A percentile compares a stretch with the other conserved stretches of the same genome.
Evolutionary conservation across 805 yeast genomes (phyloP).

Genomic region (Limtongozyma cylindracea): DNA sequence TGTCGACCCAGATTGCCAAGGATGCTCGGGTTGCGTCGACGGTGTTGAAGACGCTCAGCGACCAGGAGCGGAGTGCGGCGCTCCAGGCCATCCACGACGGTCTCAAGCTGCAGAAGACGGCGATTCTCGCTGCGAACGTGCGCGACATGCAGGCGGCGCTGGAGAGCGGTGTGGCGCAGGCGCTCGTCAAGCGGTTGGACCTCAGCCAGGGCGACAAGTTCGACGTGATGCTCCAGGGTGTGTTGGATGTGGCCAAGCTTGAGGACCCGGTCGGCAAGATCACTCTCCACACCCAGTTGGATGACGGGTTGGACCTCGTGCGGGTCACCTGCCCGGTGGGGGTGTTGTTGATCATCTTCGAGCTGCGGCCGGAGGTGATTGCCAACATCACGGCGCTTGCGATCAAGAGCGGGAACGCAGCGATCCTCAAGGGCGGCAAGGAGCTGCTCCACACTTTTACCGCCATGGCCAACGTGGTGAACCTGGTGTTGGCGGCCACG

Average conservation of each 20-base stretch:
- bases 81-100: constrained; percentile 50
- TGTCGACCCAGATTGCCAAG: constrained; percentile 59
- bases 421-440: constrained; percentile 92
- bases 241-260: constrained; percentile 68
- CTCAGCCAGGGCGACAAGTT: constrained; percentile 62
- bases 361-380: constrained; percentile 93
- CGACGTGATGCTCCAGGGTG: constrained; percentile 87
- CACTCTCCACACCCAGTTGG: constrained; percentile 63
- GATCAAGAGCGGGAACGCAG: constrained; percentile 89
- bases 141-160: constrained; percentile 51
- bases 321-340: constrained; percentile 90
- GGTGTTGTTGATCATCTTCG: constrained; percentile 76
- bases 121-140: constrained; percentile 47
- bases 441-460: constrained; percentile 73
- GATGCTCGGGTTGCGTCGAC: constrained; percentile 71
- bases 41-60: constrained; percentile 48
- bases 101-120: constrained; percentile 26
- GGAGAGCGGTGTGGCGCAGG: constrained; percentile 29
- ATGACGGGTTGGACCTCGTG: constrained; percentile 67
- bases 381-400: constrained; percentile 94
- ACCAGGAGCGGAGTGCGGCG: constrained; percentile 52
- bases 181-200: constrained; percentile 70
- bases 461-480: constrained; percentile 53
- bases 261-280: constrained; percentile 87
- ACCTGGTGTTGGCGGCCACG: constrained; percentile 30